phyloP scores from a whole-genome alignment of 345 rosid genomes.

The Eucalyptus grandis region DNA sequence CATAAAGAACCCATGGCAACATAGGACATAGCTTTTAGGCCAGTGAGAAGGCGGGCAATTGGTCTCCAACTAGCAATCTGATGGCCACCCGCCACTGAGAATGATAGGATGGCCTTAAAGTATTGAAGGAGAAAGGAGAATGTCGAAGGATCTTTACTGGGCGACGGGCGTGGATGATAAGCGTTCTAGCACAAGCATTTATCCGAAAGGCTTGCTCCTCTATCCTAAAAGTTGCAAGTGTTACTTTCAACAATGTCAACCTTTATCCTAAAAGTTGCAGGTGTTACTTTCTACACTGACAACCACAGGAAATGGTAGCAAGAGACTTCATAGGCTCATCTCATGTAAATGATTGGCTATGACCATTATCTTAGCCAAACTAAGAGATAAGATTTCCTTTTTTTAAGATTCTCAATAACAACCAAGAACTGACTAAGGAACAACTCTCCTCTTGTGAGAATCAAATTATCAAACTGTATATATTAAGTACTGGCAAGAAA shows the following conservation, averaged over 20 bases:
- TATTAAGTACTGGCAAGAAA: neutral
- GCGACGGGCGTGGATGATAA: neutral
- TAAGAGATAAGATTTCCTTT: neutral
- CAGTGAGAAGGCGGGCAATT: neutral
- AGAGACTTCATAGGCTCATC: neutral
- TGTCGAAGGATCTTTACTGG: neutral
- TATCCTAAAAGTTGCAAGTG: neutral
- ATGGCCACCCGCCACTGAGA: neutral
- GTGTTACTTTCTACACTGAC: neutral
- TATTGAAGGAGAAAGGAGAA: neutral
- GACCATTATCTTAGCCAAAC: neutral
- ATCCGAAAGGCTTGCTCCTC: neutral
- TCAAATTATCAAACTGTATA: neutral
- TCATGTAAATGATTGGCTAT: neutral
- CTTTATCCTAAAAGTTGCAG: neutral
- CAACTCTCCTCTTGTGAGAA: neutral
- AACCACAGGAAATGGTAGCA: neutral
- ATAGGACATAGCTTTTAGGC: neutral
- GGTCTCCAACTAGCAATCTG: neutral
- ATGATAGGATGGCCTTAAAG: neutral
- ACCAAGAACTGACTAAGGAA: neutral
- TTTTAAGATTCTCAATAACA: neutral
- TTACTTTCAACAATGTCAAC: neutral
- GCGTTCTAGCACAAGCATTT: neutral
- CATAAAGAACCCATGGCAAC: neutral